Evolutionary conservation across 2,329 filamentous ascomycete species (phyloP).

Genomic region (Septoria linicola): DNA sequence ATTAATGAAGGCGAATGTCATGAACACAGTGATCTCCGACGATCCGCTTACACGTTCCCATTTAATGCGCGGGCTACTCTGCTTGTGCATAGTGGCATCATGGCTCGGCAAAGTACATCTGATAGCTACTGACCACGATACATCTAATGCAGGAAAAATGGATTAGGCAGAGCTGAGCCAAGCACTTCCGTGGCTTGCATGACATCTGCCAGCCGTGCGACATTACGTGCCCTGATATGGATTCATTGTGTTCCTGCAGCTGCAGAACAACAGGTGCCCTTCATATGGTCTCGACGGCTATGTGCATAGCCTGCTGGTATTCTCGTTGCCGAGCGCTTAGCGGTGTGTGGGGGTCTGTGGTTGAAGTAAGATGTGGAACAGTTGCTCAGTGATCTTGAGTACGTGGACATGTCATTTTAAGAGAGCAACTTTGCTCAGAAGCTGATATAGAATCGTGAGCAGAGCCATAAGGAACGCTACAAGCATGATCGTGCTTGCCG

Average conservation of each 20-base stretch:
- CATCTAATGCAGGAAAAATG: no score
- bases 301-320: conserved; percentile 1
- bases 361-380: no score
- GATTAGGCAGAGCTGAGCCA: neutral
- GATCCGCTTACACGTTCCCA: neutral
- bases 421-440: no score
- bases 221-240: neutral
- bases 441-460: no score
- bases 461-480: no score
- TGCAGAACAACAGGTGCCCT: conserved; percentile 3
- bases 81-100: neutral
- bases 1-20: neutral
- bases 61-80: neutral
- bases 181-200: conserved; percentile 5
- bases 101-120: neutral
- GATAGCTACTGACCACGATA: no score
- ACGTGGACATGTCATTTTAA: no score
- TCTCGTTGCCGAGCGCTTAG: conserved; percentile 3
- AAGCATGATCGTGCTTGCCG: no score
- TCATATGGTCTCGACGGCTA: neutral
- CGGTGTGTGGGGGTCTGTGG: no score
- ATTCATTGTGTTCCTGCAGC: neutral
- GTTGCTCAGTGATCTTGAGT: no score
- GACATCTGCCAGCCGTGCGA: conserved; percentile 10
- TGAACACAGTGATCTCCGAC: neutral